These are phyloP conservation scores for Fomitopsis betulina DNA, from an alignment of 1,284 basidiomycete species.

Conservation along the genomic window DNA sequence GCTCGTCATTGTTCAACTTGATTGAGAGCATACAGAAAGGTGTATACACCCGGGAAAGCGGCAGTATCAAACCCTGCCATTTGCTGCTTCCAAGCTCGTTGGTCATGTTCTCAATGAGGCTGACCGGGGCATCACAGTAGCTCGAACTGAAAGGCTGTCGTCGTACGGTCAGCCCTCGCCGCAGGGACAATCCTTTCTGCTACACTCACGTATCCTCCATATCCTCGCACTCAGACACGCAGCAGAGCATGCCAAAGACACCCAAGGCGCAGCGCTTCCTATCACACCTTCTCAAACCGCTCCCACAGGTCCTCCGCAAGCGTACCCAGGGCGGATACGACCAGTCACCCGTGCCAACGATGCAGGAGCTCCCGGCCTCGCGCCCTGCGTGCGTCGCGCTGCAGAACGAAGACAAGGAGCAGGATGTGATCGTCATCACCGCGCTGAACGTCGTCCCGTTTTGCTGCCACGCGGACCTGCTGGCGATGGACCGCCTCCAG, in stretches of 20 bases:
- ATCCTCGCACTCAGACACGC: not conserved
- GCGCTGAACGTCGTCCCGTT: constrained; percentile 46
- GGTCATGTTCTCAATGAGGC: not conserved
- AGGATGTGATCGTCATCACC: constrained; percentile 54
- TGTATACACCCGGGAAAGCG: too few species aligned
- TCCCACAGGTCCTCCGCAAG: not conserved
- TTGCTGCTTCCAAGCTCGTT: too few species aligned
- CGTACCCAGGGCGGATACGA: not conserved
- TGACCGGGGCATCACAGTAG: not conserved
- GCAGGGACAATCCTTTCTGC: not conserved
- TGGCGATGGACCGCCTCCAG: constrained; percentile 44
- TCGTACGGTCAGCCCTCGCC: not conserved
- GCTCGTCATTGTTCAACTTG: too few species aligned
- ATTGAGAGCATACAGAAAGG: too few species aligned
- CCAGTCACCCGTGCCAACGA: not conserved
- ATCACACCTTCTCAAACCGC: not conserved
- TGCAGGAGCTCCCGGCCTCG: not conserved
- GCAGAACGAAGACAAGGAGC: constrained; percentile 44
- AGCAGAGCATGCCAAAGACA: not conserved
- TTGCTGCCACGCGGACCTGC: constrained; percentile 59
- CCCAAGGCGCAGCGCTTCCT: constrained; percentile 6
- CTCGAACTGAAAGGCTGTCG: not conserved
- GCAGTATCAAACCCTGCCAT: too few species aligned
- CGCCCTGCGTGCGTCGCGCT: constrained; percentile 20
- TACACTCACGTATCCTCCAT: not conserved